A percentile compares a stretch with the other conserved stretches of the same genome.
These are phyloP conservation scores for Domatiomyces catenatus DNA, from an alignment of 2,329 filamentous ascomycete genomes.

Conservation along the genomic window DNA sequence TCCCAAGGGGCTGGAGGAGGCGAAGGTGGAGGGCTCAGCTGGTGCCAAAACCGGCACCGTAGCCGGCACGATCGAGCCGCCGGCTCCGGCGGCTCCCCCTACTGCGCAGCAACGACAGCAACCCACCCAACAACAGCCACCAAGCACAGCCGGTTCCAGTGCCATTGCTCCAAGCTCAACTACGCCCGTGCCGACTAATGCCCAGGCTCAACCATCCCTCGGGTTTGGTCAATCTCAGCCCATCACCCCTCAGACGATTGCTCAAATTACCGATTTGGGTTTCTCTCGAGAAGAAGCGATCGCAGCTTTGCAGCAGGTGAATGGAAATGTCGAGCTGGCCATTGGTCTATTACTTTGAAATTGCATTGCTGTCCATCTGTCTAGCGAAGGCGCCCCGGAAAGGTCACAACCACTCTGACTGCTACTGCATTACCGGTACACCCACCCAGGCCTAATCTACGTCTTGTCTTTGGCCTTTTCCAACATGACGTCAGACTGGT, in stretches of 20 bases:
- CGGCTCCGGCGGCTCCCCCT: conserved; percentile 15
- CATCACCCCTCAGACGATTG: conserved; percentile 49
- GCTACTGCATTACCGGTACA: background rate
- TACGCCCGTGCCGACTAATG: background rate
- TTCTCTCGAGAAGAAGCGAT: conserved; percentile 63
- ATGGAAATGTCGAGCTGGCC: conserved; percentile 77
- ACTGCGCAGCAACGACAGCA: conserved; percentile 16
- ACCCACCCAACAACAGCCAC: conserved; percentile 10
- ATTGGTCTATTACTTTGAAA: conserved; percentile 49
- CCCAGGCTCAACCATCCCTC: background rate
- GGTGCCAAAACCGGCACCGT: conserved; percentile 78
- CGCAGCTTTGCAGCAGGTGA: conserved; percentile 64
- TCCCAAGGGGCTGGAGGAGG: conserved; percentile 60
- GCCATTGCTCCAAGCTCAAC: background rate
- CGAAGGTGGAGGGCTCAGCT: conserved; percentile 64
- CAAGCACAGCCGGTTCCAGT: conserved; percentile 6
- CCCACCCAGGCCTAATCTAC: background rate
- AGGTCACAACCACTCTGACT: background rate
- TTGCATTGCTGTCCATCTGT: background rate
- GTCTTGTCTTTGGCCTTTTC: background rate
- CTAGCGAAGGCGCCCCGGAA: background rate
- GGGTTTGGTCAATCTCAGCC: conserved; percentile 19
- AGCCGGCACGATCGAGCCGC: conserved; percentile 47
- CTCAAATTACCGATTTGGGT: conserved; percentile 61
- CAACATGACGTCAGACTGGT: too few relatives aligned